Base-by-base conservation (phyloP, 352 stramenopile genomes). In the Phytophthora melonis region DNA sequence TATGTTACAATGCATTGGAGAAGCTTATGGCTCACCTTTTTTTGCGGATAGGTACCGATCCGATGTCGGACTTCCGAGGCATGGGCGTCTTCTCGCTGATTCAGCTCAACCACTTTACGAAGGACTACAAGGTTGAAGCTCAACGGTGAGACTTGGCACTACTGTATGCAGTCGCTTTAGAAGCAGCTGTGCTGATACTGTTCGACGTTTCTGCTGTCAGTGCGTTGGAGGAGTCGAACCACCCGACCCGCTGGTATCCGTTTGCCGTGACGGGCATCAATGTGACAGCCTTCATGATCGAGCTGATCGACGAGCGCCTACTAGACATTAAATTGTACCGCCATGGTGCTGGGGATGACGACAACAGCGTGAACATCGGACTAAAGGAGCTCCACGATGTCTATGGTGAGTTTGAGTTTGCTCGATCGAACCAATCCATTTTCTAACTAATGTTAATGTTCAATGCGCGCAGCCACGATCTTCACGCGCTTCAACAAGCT, bases 201-300 rank as follows among this genome's bases (percentile, higher is more conserved):
- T 34, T 19, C 43, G 10, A 27, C 25, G 23, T 36, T 1, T 19
- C 8, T 67, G 50, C 13, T n/a, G 61, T 13, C 49, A 96, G 90
- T 27, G 87, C 88, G 0, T 66, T 96, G 41, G 82, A 85, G 11
- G 88, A 96, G 63, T 95, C 90, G 16, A 95, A 94, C 60, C 90
- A 96, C 58, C 90, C 86, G 39, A 94, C 86, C 25, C 82, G 87
- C 14, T 96, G 90, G 90, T 96, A 96, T 62, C 90, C 90, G 41
- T 96, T 96, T 59, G 83, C 88, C 8, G 86, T 95, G 10, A 95
- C 90, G 4, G 90, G 90, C 19, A 96, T 96, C 78, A 96, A 96
- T 69, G 87, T 96, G 66, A 96, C 90, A 2, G 81, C 81, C 10
- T 96, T 96, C 65, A 63, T 96, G 52, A 78, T 91, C 16, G 90